These are phyloP conservation scores for Dichomitus squalens DNA, from an alignment of 1,284 basidiomycete species.

Conservation along the genomic window DNA sequence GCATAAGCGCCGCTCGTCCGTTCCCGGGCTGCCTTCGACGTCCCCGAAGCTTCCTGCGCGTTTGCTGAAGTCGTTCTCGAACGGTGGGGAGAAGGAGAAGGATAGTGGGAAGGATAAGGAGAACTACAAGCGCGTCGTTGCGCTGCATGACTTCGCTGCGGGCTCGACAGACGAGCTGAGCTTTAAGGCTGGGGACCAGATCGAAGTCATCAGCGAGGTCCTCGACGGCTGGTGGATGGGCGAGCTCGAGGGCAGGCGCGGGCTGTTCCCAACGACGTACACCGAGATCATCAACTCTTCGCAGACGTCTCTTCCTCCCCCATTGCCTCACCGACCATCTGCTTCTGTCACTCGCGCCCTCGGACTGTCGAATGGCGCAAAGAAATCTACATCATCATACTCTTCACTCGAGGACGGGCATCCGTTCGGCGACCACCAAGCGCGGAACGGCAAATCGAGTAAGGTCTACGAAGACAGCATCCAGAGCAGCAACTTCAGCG, in stretches of 20 bases:
- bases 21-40: constrained; percentile 34
- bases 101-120: constrained; percentile 9
- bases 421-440: constrained; percentile 44
- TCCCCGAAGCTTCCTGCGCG: constrained; percentile 44
- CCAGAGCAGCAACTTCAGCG: constrained; percentile 22
- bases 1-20: constrained; percentile 10
- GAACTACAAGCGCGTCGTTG: constrained; percentile 57
- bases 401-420: constrained; percentile 33
- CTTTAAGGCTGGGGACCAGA: constrained; percentile 72
- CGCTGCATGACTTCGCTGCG: constrained; percentile 68
- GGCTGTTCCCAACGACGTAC: constrained; percentile 78
- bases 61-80: constrained; percentile 49
- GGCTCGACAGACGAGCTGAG: constrained; percentile 76
- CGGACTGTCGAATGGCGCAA: constrained; percentile 12
- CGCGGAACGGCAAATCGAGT: constrained; percentile 42
- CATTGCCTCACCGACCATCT: constrained; percentile 31
- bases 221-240: constrained; percentile 88
- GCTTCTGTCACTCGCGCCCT: constrained; percentile 16
- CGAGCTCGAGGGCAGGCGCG: constrained; percentile 64
- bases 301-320: constrained; percentile 27
- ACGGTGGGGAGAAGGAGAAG: constrained; percentile 36
- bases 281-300: constrained; percentile 51
- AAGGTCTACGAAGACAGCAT: constrained; percentile 30
- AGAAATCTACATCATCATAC: constrained; percentile 16
- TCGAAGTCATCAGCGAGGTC: constrained; percentile 74